Conservation (phyloP, 2,329 filamentous ascomycete species). For the Lachnellula willkommii region DNA sequence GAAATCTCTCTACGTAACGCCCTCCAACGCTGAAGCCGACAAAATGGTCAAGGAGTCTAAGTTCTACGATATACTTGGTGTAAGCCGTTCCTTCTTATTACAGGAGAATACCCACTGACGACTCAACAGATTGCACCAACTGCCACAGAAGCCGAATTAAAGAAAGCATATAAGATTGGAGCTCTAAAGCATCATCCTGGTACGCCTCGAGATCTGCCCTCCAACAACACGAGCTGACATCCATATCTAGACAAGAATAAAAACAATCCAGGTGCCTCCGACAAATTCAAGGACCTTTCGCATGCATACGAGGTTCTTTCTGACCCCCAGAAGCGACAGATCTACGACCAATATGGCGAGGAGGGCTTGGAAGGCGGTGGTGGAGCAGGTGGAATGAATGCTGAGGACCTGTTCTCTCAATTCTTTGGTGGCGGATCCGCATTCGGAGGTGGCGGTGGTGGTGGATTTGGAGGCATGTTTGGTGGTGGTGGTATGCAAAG, state of each 20-base stretch:
- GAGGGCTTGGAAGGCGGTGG: slow-evolving; percentile 88
- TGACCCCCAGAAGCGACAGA: slow-evolving; percentile 80
- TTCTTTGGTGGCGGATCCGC: slow-evolving; percentile 76
- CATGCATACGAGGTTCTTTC: slow-evolving; percentile 94
- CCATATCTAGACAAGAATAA: slow-evolving; percentile 78
- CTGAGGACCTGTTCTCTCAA: slow-evolving; percentile 92
- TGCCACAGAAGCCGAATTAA: slow-evolving; percentile 80
- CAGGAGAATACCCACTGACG: slow-evolving; percentile 25
- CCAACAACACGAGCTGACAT: slow-evolving; percentile 12
- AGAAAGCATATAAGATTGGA: slow-evolving; percentile 81
- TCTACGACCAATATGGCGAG: slow-evolving; percentile 98
- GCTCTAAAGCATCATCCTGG: slow-evolving; percentile 81
- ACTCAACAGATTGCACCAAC: slow-evolving; percentile 63
- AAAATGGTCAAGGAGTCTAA: slow-evolving; percentile 77
- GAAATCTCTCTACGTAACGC: slow-evolving; percentile 4
- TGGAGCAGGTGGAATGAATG: slow-evolving; percentile 78
- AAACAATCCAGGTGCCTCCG: slow-evolving; percentile 84
- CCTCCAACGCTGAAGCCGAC: slow-evolving; percentile 17
- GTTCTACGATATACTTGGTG: slow-evolving; percentile 72
- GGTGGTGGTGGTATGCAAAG: slow-evolving; percentile 69
- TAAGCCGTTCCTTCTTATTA: slow-evolving; percentile 40
- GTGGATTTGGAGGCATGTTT: slow-evolving; percentile 69
- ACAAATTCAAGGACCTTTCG: slow-evolving; percentile 98
- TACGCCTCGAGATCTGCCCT: slow-evolving; percentile 39
- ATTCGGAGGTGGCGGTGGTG: slow-evolving; percentile 57